Percentiles rank a stretch among this genome's conserved stretches.
phyloP scores from a whole-genome alignment of 441 rosid species.

The Euphorbia corollata region DNA sequence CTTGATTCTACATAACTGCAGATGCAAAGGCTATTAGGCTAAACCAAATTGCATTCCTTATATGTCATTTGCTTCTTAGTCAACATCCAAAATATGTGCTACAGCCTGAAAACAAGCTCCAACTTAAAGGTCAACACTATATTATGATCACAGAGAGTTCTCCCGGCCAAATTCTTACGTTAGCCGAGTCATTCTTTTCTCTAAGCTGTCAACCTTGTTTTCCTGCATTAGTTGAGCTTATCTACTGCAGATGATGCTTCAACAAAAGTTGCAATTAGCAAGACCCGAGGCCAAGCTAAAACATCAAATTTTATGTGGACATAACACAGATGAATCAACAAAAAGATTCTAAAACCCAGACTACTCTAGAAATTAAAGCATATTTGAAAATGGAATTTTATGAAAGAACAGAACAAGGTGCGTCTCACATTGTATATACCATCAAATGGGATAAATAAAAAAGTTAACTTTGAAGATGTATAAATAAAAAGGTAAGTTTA shows the following conservation, averaged over 20 bases:
- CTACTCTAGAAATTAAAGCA: neutral
- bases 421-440: neutral
- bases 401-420: neutral
- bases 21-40: neutral
- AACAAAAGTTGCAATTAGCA: neutral
- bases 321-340: neutral
- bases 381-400: neutral
- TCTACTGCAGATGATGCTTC: neutral
- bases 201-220: neutral
- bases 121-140: neutral
- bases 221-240: neutral
- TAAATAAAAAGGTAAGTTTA: slow-evolving; percentile 13
- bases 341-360: neutral
- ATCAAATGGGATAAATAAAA: too few species aligned
- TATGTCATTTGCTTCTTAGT: neutral
- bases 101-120: neutral
- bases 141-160: neutral
- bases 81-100: neutral
- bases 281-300: neutral
- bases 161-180: neutral
- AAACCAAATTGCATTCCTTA: slow-evolving; percentile 1
- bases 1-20: neutral
- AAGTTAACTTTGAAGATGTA: neutral
- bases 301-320: too few species aligned
- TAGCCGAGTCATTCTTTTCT: neutral